Evolutionary conservation across 83 land plant genomes (phyloP).

Genomic region (Picea engelmannii): DNA sequence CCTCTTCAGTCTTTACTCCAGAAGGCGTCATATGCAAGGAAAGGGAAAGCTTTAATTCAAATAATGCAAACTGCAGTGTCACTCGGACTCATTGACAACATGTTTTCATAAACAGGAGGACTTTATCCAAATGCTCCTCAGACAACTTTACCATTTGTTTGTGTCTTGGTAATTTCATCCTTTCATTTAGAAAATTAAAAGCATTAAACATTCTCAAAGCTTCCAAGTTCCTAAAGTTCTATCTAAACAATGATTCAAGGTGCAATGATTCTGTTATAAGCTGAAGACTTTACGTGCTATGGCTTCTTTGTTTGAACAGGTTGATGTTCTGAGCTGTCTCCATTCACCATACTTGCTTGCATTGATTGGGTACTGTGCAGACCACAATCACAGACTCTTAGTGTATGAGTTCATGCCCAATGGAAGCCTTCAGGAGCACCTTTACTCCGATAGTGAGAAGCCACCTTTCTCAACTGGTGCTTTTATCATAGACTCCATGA

Average conservation of each 20-base stretch:
- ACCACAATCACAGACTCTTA: too few relatives aligned
- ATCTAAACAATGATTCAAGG: not conserved
- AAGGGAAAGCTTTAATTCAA: not conserved
- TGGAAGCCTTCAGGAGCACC: too few relatives aligned
- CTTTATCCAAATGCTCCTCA: not conserved
- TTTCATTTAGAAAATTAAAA: not conserved
- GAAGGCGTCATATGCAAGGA: slow-evolving; percentile 3
- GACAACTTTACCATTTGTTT: not conserved
- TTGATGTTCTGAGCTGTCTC: too few relatives aligned
- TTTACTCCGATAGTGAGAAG: too few relatives aligned
- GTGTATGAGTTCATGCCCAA: too few relatives aligned
- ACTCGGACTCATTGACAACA: not conserved
- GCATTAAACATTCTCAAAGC: not conserved
- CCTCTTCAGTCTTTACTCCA: slow-evolving; percentile 10
- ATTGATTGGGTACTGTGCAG: too few relatives aligned
- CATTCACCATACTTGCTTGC: too few relatives aligned
- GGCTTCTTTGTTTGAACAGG: too few relatives aligned
- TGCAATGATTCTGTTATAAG: too few relatives aligned
- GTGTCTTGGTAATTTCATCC: not conserved
- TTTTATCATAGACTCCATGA: too few relatives aligned
- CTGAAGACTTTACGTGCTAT: too few relatives aligned
- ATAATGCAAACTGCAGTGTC: not conserved
- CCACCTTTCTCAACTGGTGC: too few relatives aligned
- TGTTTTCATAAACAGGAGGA: not conserved
- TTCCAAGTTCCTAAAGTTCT: not conserved